phyloP scores from a whole-genome alignment of 2,329 filamentous ascomycete species.

The Tolypocladium guangdongense region DNA sequence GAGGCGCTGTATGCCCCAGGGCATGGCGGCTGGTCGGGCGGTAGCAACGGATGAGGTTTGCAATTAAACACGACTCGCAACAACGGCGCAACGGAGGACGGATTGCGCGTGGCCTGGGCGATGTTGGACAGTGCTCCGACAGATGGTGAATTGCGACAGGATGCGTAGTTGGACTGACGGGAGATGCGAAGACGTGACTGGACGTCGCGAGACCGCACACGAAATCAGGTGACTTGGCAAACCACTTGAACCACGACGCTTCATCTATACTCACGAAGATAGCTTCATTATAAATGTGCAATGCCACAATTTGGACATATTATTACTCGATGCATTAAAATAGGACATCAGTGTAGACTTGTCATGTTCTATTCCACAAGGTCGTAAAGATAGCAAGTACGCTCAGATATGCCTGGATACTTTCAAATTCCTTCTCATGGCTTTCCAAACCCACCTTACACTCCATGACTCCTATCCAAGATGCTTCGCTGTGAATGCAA shows the following conservation, averaged over 20 bases:
- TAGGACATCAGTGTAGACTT: not conserved
- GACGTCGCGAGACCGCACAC: constrained; percentile 2
- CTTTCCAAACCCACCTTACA: not conserved
- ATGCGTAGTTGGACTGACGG: not conserved
- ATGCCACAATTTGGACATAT: not conserved
- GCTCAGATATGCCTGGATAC: not conserved
- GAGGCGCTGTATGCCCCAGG: constrained; percentile 65
- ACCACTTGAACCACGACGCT: not conserved
- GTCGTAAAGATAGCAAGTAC: not conserved
- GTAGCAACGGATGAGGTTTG: not conserved
- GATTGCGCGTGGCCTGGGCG: not conserved
- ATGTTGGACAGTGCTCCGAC: not conserved
- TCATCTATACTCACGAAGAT: not conserved
- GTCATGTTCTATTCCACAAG: not conserved
- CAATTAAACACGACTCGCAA: not conserved
- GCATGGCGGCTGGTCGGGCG: constrained; percentile 39
- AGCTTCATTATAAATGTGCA: not conserved
- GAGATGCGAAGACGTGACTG: not conserved
- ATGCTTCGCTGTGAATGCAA: not conserved
- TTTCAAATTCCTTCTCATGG: not conserved
- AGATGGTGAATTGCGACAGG: not conserved
- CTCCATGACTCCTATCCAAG: not conserved
- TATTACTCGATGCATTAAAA: not conserved
- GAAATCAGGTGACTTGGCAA: constrained; percentile 9
- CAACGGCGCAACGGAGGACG: not conserved